phyloP scores from a whole-genome alignment of 331 rosid species.

The Cucumis variabilis region DNA sequence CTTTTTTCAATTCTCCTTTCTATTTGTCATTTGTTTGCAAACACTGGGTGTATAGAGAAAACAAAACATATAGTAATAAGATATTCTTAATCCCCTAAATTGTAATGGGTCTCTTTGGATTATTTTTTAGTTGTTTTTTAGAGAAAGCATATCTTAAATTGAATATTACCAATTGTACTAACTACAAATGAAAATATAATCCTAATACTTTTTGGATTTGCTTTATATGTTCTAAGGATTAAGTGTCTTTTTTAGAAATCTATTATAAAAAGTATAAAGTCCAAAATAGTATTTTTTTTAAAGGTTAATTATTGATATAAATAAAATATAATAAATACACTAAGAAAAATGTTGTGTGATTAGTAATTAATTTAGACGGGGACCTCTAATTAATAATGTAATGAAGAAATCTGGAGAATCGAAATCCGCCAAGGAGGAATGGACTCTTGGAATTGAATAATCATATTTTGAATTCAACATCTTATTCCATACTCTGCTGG shows the following conservation, averaged over 20 bases:
- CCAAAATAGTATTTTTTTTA: too few relatives aligned
- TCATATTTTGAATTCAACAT: background rate
- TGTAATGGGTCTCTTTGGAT: background rate
- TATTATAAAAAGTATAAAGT: too few relatives aligned
- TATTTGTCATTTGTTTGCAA: background rate
- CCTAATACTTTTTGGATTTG: too few relatives aligned
- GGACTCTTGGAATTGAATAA: background rate
- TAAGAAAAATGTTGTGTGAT: background rate
- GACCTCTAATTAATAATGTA: background rate
- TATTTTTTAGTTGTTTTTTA: background rate
- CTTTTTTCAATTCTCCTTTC: background rate
- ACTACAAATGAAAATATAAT: background rate
- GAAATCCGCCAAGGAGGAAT: background rate
- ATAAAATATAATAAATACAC: too few relatives aligned
- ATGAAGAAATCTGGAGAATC: background rate
- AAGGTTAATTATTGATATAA: too few relatives aligned
- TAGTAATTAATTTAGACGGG: background rate
- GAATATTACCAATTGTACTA: background rate
- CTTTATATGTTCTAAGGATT: too few relatives aligned
- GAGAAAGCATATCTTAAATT: background rate
- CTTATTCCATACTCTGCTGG: background rate
- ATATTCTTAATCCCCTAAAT: background rate
- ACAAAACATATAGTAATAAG: background rate
- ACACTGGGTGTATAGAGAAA: background rate
- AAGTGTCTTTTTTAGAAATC: too few relatives aligned